Evolutionary conservation across 371 early-diverging fungal genomes (phyloP).

Genomic region (Saksenaea oblongispora): DNA sequence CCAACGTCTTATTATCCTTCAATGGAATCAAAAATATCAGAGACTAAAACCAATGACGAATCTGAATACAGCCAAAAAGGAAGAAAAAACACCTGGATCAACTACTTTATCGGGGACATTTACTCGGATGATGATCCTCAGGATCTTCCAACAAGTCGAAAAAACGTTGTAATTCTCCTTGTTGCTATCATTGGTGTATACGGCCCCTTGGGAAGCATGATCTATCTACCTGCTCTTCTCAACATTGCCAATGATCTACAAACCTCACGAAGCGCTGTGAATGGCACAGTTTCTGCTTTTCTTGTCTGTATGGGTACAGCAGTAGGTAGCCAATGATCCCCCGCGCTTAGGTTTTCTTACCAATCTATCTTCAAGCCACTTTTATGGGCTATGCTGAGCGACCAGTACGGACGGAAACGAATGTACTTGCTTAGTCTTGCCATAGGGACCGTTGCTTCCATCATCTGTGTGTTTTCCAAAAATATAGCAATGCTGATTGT

Average conservation of each 20-base stretch:
- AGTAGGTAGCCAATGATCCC: constrained; percentile 13
- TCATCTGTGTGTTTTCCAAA: constrained; percentile 60
- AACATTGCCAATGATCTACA: constrained; percentile 35
- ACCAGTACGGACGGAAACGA: constrained; percentile 57
- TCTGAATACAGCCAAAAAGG: too few relatives aligned
- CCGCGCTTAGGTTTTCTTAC: neutral
- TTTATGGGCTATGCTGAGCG: constrained; percentile 68
- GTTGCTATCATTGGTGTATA: constrained; percentile 28
- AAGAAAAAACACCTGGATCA: constrained; percentile 5
- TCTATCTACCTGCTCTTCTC: constrained; percentile 45
- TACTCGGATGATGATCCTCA: constrained; percentile 33
- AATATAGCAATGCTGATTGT: constrained; percentile 53
- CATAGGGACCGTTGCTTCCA: constrained; percentile 55
- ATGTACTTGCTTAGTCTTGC: constrained; percentile 59
- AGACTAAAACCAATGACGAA: too few relatives aligned
- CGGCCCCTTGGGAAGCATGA: constrained; percentile 40
- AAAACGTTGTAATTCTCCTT: constrained; percentile 34
- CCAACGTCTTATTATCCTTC: too few relatives aligned
- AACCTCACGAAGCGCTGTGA: constrained; percentile 31
- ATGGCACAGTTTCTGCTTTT: constrained; percentile 40
- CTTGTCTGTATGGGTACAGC: constrained; percentile 37
- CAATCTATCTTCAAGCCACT: constrained; percentile 38
- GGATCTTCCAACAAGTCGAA: constrained; percentile 32
- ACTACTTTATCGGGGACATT: constrained; percentile 16
- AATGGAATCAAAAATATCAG: too few relatives aligned